Evolutionary conservation across 192 early-diverging fungal genomes (phyloP).

Genomic region (Coemansia sp.): DNA sequence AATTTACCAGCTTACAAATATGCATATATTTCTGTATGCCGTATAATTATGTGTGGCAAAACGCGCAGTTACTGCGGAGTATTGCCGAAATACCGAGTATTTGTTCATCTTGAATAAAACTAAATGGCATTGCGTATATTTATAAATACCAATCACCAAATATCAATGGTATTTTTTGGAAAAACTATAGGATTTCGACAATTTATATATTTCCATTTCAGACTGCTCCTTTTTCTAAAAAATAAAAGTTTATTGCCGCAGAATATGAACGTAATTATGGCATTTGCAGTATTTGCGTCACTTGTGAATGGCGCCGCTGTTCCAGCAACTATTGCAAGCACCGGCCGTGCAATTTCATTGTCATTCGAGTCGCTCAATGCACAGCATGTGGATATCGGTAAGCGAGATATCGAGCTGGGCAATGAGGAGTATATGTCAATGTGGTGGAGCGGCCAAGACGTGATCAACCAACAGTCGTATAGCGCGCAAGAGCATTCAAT

Average conservation of each 20-base stretch:
- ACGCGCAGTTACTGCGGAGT: background rate
- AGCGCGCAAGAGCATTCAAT: background rate
- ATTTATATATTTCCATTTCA: background rate
- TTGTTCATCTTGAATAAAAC: background rate
- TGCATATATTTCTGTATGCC: background rate
- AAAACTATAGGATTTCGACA: background rate
- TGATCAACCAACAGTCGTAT: background rate
- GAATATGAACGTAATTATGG: background rate
- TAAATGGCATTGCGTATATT: background rate
- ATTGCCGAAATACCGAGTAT: background rate
- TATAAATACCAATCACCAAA: too few species aligned
- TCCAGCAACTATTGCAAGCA: background rate
- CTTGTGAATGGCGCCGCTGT: background rate
- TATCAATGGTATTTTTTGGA: background rate
- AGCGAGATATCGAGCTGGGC: background rate
- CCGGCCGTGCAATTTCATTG: background rate
- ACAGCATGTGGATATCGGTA: too few species aligned
- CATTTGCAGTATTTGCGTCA: background rate
- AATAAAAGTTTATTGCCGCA: background rate
- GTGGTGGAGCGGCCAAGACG: conserved; percentile 3
- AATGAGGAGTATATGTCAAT: conserved; percentile 6
- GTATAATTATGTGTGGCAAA: background rate
- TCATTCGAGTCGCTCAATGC: conserved; percentile 12
- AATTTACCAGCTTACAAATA: background rate
- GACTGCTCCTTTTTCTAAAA: background rate